A percentile compares a stretch with the other conserved stretches of the same genome.
These are phyloP conservation scores for Aureobasidium sp. DNA, from an alignment of 2,329 filamentous ascomycete species.

Conservation along the genomic window DNA sequence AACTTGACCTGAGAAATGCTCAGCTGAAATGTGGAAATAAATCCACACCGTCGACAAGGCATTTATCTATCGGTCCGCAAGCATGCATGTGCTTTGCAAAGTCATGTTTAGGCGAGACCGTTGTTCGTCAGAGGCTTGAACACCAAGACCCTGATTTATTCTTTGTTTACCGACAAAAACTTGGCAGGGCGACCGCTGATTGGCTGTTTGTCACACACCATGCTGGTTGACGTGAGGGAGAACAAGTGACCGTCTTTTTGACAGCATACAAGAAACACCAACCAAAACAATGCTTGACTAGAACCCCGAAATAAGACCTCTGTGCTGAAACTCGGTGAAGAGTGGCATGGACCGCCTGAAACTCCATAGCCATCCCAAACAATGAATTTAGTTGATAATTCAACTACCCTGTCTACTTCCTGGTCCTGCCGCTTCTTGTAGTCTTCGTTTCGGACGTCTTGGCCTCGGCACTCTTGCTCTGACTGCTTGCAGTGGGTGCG, in stretches of 20 bases:
- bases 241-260: background rate
- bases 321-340: slow-evolving; percentile 9
- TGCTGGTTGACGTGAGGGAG: background rate
- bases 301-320: background rate
- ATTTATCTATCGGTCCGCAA: slow-evolving; percentile 2
- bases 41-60: slow-evolving; percentile 3
- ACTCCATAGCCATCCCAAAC: background rate
- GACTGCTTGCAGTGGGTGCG: slow-evolving; percentile 32
- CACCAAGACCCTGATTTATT: background rate
- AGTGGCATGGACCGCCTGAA: background rate
- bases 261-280: background rate
- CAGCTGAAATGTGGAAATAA: background rate
- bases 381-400: background rate
- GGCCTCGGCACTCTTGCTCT: slow-evolving; percentile 20
- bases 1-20: background rate
- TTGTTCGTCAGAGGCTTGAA: slow-evolving; percentile 12
- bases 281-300: background rate
- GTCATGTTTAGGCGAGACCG: slow-evolving; percentile 7
- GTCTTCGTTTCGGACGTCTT: slow-evolving; percentile 6
- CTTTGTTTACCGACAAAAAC: slow-evolving; percentile 10
- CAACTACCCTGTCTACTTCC: background rate
- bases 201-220: background rate
- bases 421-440: slow-evolving; percentile 9
- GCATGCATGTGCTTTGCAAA: background rate
- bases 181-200: background rate